Base-by-base conservation (phyloP, 108 stramenopile species). In the Heterococcus sp. region DNA sequence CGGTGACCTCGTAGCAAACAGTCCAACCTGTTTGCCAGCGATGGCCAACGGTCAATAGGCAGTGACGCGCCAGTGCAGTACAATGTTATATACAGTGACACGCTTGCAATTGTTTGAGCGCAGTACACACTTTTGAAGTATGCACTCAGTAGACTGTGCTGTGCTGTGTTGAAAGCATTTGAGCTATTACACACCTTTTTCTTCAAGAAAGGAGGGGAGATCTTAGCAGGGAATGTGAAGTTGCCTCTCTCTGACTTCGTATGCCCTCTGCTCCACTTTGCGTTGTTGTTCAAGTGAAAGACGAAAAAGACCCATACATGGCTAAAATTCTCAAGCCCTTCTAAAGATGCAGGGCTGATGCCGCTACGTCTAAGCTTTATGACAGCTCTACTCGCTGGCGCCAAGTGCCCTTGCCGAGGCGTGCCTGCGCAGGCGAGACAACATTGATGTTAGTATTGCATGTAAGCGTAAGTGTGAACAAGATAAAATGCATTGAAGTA, bases 241-340 rank as follows among this genome's bases (percentile, higher is more conserved):
- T 21, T 21, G 46, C 46, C 46, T n/a, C n/a, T n/a, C n/a, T n/a
- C n/a, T n/a, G n/a, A n/a, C n/a, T n/a, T n/a, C 46, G 46, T 58
- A 34, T 66, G 76, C 30, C 67, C 76, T 1, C 76, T 26, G 1
- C 69, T 63, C 31, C 65, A 38, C 29, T 66, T 77, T 69, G 32
- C 27, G 68, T 93, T 92, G 1, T 95, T 98, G 79, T 98, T 98
- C 69, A 92, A 93, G 84, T 98, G 95, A 78, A 98, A 98, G 33
- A 83, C 85, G 87, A 96, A 98, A 37, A 98, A 75, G 0, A 97
- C 87, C 96, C 96, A 97, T 69, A 92, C 80, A 76, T 98, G 95
- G 72, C 87, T 89, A 75, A 93, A 96, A n/a, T 85, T 72, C 34
- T 93, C 88, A 34, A 97, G 88, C 0, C 86, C 78, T 5, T 71